phyloP scores from a whole-genome alignment of 1,284 basidiomycete genomes.

The Agaricales sp. region DNA sequence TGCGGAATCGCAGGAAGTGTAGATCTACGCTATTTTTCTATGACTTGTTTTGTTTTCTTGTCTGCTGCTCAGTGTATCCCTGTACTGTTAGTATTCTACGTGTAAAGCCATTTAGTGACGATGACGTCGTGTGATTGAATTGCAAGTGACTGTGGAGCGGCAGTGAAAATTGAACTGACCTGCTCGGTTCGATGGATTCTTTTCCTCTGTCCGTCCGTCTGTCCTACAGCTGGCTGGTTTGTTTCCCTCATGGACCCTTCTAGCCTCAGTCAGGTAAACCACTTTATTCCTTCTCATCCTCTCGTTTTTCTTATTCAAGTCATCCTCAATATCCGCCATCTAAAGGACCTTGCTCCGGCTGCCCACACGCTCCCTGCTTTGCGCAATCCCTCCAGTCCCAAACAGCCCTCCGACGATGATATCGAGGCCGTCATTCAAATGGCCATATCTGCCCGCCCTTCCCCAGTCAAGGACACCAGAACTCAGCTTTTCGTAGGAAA shows the following conservation, averaged over 20 bases:
- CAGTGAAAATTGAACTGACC: background rate
- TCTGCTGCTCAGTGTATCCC: too few species aligned
- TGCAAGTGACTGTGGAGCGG: background rate
- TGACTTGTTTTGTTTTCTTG: too few species aligned
- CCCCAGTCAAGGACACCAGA: constrained; percentile 65
- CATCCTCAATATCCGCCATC: background rate
- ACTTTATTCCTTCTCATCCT: background rate
- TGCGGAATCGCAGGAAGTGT: background rate
- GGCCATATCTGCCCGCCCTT: constrained; percentile 48
- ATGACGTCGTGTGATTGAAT: background rate
- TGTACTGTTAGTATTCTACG: too few species aligned
- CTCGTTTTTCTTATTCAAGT: background rate
- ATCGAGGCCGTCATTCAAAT: constrained; percentile 77
- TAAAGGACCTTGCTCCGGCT: background rate
- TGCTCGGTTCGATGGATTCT: background rate
- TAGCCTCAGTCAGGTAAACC: background rate
- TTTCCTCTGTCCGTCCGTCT: background rate
- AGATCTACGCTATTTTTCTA: too few species aligned
- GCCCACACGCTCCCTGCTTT: background rate
- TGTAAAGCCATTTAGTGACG: too few species aligned
- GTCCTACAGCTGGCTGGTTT: background rate
- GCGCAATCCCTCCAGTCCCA: constrained; percentile 1
- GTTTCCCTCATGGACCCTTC: background rate
- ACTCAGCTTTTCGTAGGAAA: constrained; percentile 90
- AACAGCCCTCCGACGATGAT: constrained; percentile 54